Percentiles rank a stretch among this genome's conserved stretches.
phyloP scores from a whole-genome alignment of 805 yeast genomes.

The Debaryomyces hansenii region DNA sequence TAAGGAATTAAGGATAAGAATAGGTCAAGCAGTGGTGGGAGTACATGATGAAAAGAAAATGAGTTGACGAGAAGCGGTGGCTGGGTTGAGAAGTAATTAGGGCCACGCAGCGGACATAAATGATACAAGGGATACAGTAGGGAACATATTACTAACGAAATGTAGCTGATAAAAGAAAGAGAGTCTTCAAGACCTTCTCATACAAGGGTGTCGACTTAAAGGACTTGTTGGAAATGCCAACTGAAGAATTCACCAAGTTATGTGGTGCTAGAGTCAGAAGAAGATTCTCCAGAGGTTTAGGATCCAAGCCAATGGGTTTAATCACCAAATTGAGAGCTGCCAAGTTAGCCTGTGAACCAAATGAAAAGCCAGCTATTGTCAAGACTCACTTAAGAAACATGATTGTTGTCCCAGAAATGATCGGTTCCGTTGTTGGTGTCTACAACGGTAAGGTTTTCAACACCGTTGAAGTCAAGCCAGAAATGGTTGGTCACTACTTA shows the following conservation, averaged over 20 bases:
- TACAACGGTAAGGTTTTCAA: conserved; percentile 99
- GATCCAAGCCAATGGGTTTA: conserved; percentile 91
- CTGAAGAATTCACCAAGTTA: conserved; percentile 95
- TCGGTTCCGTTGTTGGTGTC: conserved; percentile 97
- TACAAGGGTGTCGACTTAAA: conserved; percentile 98
- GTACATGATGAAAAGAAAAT: no score
- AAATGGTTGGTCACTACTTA: conserved; percentile 99
- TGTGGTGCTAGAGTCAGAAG: conserved; percentile 99
- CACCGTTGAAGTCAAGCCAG: conserved; percentile 98
- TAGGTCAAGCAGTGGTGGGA: no score
- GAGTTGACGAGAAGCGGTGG: no score
- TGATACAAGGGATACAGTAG: not conserved
- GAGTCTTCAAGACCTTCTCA: conserved; percentile 94
- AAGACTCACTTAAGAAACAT: conserved; percentile 99
- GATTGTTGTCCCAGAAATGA: conserved; percentile 99
- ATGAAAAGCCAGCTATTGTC: conserved; percentile 96
- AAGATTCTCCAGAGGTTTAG: conserved; percentile 98
- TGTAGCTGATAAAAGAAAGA: conserved; percentile 71
- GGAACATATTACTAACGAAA: conserved; percentile 16
- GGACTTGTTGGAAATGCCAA: conserved; percentile 88
- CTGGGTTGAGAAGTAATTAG: no score
- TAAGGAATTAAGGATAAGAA: no score
- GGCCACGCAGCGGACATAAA: no score
- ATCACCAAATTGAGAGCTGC: conserved; percentile 98
- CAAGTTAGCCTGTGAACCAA: conserved; percentile 82